Conservation (phyloP, 2,329 filamentous ascomycete genomes). For the Xylaria sp. region DNA sequence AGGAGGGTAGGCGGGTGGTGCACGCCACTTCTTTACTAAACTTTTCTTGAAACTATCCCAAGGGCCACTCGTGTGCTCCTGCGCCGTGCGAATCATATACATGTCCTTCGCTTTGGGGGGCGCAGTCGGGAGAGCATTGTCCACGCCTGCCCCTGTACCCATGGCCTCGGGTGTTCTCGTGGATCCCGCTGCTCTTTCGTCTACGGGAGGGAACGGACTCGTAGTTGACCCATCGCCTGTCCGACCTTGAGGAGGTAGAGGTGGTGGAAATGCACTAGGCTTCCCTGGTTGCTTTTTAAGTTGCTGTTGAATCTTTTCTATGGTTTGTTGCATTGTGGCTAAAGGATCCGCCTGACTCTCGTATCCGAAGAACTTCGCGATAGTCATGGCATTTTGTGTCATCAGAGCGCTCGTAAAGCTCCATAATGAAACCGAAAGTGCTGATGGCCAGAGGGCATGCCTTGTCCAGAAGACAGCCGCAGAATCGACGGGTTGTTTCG, state of each 20-base stretch:
- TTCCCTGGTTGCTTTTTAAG: constrained; percentile 40
- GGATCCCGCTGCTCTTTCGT: constrained; percentile 38
- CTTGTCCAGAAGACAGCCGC: constrained; percentile 56
- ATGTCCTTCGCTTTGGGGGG: constrained; percentile 44
- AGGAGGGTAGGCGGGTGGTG: constrained; percentile 55
- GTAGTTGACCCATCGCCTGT: constrained; percentile 41
- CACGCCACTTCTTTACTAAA: constrained; percentile 59
- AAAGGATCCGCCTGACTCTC: constrained; percentile 43
- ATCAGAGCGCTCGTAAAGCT: constrained; percentile 61
- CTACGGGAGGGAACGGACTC: constrained; percentile 37
- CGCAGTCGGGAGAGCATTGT: constrained; percentile 34
- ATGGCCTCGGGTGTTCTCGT: constrained; percentile 38
- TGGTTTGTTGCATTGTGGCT: constrained; percentile 44
- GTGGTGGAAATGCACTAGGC: constrained; percentile 31
- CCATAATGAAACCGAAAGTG: constrained; percentile 62
- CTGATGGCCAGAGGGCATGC: constrained; percentile 64
- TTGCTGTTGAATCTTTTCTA: constrained; percentile 48
- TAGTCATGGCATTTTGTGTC: constrained; percentile 56
- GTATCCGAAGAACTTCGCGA: constrained; percentile 60
- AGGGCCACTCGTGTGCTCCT: constrained; percentile 46
- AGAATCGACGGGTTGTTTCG: constrained; percentile 60
- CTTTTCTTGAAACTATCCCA: constrained; percentile 51
- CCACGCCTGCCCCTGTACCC: constrained; percentile 29
- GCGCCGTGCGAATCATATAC: constrained; percentile 46
- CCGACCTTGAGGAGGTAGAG: constrained; percentile 35